Evolutionary conservation across 139 green algal species (phyloP), one percentile per base, ranked within the genome.

Genomic region (Tetraselmis chui): DNA sequence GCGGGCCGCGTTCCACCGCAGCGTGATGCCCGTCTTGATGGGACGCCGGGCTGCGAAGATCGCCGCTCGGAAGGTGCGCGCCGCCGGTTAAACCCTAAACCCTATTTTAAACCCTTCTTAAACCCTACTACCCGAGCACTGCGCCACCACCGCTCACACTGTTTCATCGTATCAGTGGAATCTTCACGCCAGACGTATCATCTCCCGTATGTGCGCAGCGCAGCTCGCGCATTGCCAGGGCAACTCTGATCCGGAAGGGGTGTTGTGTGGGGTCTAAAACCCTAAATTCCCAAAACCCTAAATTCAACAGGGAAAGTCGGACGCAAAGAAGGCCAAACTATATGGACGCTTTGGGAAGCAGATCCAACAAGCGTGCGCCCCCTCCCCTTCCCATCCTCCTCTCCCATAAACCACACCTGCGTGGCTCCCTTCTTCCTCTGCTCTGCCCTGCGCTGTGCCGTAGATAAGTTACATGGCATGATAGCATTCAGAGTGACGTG

Each of bases 311-410:
- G 87, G 89, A 76, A 93, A 93, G 78, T 82, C 83, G 30, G 93
- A 96, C 76, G 89, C 88, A 0, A 89, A 90, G 74, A 94, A 94
- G 84, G 81, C 91, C 25, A 98, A 98, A 85, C 84, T 97, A 28
- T 96, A 95, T 81, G 92, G 95, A 32, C 92, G 90, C 45, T 89
- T 97, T 28, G 95, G 93, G 59, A 98, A 98, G 87, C 91, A 93
- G 28, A 96, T 98, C 76, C 88, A 96, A 25, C 87, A 92, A 77
- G 84, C 86, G 85, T 91, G 83, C 77, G 89, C 79, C 59, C 59
- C 2, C 32, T 1, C 2, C 80, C 77, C 75, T n/a, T 32, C n/a
- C 18, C 22, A 29, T 1, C 30, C 1, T 28, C 32, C 45, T 26
- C 29, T 1, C 30, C 31, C 26, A n/a, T 28, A 22, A 24, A 27